Percentiles rank a stretch among this genome's conserved stretches.
phyloP scores from a whole-genome alignment of 192 early-diverging fungal species.

The Chytriomyces sp. region DNA sequence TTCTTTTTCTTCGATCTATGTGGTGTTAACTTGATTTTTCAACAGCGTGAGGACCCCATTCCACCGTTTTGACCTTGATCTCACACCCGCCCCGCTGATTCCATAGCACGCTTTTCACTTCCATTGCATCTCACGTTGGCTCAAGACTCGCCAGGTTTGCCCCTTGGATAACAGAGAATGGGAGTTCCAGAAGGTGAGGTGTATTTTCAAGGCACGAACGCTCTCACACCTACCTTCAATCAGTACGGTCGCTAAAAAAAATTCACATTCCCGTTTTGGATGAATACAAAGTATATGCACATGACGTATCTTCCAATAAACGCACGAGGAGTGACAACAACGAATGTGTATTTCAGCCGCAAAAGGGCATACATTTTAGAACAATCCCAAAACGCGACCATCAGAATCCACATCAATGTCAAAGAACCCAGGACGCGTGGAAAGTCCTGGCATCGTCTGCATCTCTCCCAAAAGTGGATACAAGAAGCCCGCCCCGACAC shows the following conservation, averaged over 20 bases:
- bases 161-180: constrained; percentile 98
- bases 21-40: background rate
- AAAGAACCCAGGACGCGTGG: constrained; percentile 93
- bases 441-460: constrained; percentile 98
- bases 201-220: background rate
- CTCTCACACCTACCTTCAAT: background rate
- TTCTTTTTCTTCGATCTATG: too few relatives aligned
- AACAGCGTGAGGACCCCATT: background rate
- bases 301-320: background rate
- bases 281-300: background rate
- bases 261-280: background rate
- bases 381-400: constrained; percentile 84
- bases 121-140: constrained; percentile 97
- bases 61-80: background rate
- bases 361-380: constrained; percentile 57
- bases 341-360: background rate
- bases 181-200: constrained; percentile 88
- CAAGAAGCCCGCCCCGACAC: constrained; percentile 95
- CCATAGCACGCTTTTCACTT: constrained; percentile 95
- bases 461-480: constrained; percentile 95
- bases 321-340: background rate
- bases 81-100: background rate
- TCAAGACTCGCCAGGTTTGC: constrained; percentile 94
- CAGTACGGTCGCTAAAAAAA: background rate
- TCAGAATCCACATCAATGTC: constrained; percentile 92